A percentile compares a stretch with the other conserved stretches of the same genome.
Evolutionary conservation across 2,329 filamentous ascomycete species (phyloP).

Genomic region (Epichloe uncinata): DNA sequence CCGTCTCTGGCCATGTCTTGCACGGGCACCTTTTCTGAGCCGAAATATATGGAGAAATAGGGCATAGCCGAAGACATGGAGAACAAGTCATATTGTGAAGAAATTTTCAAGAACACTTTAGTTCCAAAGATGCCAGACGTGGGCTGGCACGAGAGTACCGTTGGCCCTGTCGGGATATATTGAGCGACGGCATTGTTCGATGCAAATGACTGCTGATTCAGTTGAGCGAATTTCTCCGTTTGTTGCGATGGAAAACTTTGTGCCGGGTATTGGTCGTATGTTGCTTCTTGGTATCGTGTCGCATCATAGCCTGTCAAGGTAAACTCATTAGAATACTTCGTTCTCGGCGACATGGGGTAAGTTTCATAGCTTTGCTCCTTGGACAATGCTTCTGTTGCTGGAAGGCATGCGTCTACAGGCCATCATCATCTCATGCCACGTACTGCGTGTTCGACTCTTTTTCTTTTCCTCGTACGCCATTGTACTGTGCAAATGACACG

Average conservation of each 20-base stretch:
- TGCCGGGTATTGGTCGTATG: conserved; percentile 37
- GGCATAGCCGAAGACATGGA: conserved; percentile 39
- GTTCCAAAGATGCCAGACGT: conserved; percentile 54
- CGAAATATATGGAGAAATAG: conserved; percentile 59
- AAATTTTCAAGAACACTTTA: conserved; percentile 59
- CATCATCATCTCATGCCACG: too few relatives aligned
- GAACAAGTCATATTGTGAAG: conserved; percentile 59
- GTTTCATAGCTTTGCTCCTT: too few relatives aligned
- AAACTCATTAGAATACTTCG: conserved; percentile 13
- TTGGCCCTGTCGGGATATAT: conserved; percentile 48
- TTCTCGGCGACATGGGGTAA: not conserved
- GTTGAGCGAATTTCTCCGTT: conserved; percentile 36
- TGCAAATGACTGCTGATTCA: conserved; percentile 43
- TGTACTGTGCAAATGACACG: too few relatives aligned
- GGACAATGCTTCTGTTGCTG: too few relatives aligned
- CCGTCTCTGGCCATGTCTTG: conserved; percentile 48
- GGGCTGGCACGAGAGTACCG: conserved; percentile 59
- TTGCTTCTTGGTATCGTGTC: conserved; percentile 45
- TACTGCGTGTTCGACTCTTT: too few relatives aligned
- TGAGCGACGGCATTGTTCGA: conserved; percentile 51
- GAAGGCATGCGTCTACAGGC: too few relatives aligned
- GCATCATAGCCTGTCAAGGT: conserved; percentile 40
- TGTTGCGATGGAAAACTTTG: conserved; percentile 33
- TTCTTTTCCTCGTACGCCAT: not conserved
- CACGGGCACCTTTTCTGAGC: conserved; percentile 52